Conservation (phyloP, 495 filamentous ascomycete species). For the Tuber aestivum region DNA sequence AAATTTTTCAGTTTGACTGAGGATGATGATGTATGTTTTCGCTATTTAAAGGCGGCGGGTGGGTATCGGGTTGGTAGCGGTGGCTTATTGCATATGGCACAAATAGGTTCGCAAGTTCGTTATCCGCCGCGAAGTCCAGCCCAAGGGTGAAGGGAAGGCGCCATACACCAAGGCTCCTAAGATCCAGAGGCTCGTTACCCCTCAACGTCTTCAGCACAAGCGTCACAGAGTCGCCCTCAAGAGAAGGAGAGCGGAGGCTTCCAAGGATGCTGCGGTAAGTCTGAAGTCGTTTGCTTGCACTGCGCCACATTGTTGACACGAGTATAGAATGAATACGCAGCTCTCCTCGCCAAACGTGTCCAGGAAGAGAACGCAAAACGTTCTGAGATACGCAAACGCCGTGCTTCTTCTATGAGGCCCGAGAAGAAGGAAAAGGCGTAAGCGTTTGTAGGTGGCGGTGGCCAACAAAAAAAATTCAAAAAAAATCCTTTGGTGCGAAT, state of each 20-base stretch:
- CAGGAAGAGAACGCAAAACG: constrained; percentile 86
- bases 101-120: constrained; percentile 92
- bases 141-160: constrained; percentile 92
- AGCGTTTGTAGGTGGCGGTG: background rate
- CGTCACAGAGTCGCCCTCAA: constrained; percentile 94
- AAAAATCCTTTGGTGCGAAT: background rate
- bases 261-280: constrained; percentile 97
- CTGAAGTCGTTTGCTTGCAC: constrained; percentile 9
- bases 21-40: constrained; percentile 94
- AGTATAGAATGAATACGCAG: constrained; percentile 77
- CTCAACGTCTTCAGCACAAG: constrained; percentile 99
- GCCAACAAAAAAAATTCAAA: background rate
- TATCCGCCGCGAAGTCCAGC: constrained; percentile 92
- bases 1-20: constrained; percentile 97
- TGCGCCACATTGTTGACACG: constrained; percentile 43
- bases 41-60: constrained; percentile 37
- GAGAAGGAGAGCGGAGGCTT: constrained; percentile 87
- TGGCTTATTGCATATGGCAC: background rate
- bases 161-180: constrained; percentile 98
- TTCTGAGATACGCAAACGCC: constrained; percentile 86
- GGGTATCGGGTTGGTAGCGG: background rate
- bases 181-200: constrained; percentile 98
- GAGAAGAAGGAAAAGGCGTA: constrained; percentile 46
- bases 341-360: constrained; percentile 90
- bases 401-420: constrained; percentile 93